Conservation (phyloP, 495 filamentous ascomycete genomes). For the Neurospora cerealis region DNA sequence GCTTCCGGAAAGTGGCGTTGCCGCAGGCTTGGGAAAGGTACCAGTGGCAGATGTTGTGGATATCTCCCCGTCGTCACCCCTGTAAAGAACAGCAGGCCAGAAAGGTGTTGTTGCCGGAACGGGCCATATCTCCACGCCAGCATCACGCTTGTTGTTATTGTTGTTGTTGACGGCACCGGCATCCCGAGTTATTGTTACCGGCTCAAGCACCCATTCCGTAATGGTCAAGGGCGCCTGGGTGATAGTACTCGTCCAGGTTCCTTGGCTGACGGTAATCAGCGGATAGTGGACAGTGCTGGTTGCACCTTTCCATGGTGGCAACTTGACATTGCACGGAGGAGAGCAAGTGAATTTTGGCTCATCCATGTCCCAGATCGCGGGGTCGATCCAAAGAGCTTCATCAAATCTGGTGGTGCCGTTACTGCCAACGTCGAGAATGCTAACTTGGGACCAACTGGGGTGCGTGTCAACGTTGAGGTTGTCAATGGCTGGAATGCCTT, state of each 20-base stretch:
- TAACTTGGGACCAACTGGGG: slow-evolving; percentile 19
- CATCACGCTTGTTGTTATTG: too few species aligned
- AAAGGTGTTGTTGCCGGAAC: not conserved
- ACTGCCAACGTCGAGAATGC: slow-evolving; percentile 16
- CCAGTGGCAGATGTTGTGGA: not conserved
- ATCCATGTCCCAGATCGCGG: slow-evolving; percentile 16
- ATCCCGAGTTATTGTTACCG: not conserved
- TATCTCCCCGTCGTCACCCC: not conserved
- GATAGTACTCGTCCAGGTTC: slow-evolving; percentile 18
- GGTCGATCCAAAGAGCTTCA: slow-evolving; percentile 16
- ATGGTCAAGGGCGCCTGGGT: slow-evolving; percentile 14
- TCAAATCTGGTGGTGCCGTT: slow-evolving; percentile 7
- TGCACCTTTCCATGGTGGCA: slow-evolving; percentile 15
- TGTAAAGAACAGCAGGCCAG: slow-evolving; percentile 1
- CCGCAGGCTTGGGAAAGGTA: not conserved
- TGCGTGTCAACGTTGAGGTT: slow-evolving; percentile 19
- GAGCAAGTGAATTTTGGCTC: slow-evolving; percentile 16
- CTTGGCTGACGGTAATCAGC: slow-evolving; percentile 14
- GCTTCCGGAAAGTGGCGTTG: not conserved
- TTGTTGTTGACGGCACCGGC: not conserved
- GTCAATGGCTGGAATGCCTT: slow-evolving; percentile 11
- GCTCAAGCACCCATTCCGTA: slow-evolving; percentile 10
- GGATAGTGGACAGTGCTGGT: slow-evolving; percentile 19
- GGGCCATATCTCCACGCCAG: not conserved
- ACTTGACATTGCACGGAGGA: slow-evolving; percentile 16